Evolutionary conservation across 768 basidiomycete species (phyloP).

Genomic region (Boletellus emodensis): DNA sequence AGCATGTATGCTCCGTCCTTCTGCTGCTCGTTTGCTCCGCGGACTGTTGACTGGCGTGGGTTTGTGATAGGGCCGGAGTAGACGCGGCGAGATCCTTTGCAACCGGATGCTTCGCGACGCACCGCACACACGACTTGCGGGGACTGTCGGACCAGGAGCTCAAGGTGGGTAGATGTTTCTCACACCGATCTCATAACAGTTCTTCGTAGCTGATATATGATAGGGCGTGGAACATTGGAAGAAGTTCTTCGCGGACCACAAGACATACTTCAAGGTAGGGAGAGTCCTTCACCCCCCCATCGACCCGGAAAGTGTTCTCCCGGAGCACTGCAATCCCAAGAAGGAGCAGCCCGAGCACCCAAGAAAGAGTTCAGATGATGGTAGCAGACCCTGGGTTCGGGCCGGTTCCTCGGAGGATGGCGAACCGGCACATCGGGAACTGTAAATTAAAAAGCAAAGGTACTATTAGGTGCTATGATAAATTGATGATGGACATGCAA

Average conservation of each 20-base stretch:
- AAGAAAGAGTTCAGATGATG: constrained; percentile 27
- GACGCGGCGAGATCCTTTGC: constrained; percentile 92
- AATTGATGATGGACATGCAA: constrained; percentile 20
- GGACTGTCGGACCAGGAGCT: constrained; percentile 72
- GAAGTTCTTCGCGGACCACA: constrained; percentile 78
- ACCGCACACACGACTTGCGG: constrained; percentile 88
- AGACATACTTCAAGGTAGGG: constrained; percentile 76
- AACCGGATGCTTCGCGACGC: constrained; percentile 89
- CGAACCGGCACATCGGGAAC: constrained; percentile 22
- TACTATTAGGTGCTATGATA: constrained; percentile 15
- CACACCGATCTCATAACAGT: background rate
- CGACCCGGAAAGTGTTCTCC: constrained; percentile 71
- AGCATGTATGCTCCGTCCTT: constrained; percentile 48
- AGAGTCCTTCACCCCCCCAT: constrained; percentile 71
- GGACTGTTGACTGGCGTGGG: constrained; percentile 20
- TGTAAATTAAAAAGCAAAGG: constrained; percentile 24
- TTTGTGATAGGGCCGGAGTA: constrained; percentile 59
- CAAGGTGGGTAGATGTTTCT: constrained; percentile 42
- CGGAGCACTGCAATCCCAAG: constrained; percentile 68
- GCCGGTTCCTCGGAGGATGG: constrained; percentile 11
- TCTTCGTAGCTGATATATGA: background rate
- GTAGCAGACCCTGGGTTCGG: constrained; percentile 25
- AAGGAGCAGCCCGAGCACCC: constrained; percentile 36
- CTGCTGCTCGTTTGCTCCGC: constrained; percentile 10
- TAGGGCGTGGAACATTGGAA: constrained; percentile 88